Conservation (phyloP, 345 rosid genomes). For the Triadica sebifera region DNA sequence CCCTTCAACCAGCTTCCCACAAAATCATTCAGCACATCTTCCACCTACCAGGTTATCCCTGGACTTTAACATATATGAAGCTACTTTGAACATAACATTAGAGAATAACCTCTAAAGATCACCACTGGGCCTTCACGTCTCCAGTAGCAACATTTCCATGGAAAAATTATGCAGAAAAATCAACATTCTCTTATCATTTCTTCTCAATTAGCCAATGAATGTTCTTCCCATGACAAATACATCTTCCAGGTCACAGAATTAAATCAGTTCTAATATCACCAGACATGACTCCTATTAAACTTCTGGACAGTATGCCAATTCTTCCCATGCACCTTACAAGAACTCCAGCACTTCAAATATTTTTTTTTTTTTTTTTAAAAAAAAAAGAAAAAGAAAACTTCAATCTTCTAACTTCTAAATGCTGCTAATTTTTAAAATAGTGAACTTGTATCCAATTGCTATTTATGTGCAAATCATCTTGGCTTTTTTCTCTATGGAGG, state of each 20-base stretch:
- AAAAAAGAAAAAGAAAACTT: neutral
- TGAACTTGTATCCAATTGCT: neutral
- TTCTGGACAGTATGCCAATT: neutral
- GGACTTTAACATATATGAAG: no score
- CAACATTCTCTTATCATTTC: neutral
- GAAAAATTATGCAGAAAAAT: neutral
- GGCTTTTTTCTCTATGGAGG: neutral
- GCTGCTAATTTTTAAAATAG: neutral
- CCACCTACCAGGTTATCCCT: neutral
- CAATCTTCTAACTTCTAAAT: neutral
- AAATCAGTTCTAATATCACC: neutral
- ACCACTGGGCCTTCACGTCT: neutral
- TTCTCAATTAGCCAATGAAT: no score
- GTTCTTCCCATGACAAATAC: no score
- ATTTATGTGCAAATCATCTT: neutral
- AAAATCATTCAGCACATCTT: neutral
- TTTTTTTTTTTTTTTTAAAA: neutral
- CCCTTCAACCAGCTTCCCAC: neutral
- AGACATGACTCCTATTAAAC: neutral
- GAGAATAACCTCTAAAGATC: neutral
- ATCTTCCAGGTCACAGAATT: neutral
- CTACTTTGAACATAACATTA: neutral
- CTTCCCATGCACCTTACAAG: constrained; percentile 6
- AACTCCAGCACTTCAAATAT: constrained; percentile 2
- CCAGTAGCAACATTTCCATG: neutral